These are phyloP conservation scores for Chlorella variabilis DNA, from an alignment of 163 green algal genomes.

Conservation along the genomic window DNA sequence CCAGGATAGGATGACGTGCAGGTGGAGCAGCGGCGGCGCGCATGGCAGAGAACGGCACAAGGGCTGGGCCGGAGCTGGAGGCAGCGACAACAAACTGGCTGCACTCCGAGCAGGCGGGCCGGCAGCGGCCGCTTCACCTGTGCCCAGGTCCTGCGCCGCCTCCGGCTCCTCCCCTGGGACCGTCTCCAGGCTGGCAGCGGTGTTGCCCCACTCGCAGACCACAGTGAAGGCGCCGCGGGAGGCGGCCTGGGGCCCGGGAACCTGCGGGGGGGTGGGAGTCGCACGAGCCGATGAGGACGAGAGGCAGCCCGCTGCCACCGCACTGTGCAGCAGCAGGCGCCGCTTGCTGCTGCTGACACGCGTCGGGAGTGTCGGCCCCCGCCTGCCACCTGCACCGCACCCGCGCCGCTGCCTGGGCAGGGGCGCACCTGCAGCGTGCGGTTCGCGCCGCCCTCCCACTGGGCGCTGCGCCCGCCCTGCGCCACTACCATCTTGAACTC, in stretches of 20 bases:
- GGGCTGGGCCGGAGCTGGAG: no score
- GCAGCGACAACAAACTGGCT: background rate
- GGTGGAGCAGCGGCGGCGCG: no score
- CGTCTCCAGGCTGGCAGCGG: conserved; percentile 4
- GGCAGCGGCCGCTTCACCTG: no score
- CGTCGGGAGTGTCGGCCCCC: no score
- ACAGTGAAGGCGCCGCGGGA: background rate
- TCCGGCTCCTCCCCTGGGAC: background rate
- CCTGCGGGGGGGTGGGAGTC: background rate
- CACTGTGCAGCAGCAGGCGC: no score
- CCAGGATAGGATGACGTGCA: no score
- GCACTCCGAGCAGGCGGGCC: background rate
- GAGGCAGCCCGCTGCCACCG: no score
- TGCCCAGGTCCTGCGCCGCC: background rate
- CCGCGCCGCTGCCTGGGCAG: no score
- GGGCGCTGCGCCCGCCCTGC: background rate
- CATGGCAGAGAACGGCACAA: no score
- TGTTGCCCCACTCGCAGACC: conserved; percentile 32
- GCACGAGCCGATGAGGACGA: no score
- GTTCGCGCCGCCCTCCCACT: conserved; percentile 40
- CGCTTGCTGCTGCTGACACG: no score
- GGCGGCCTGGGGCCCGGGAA: background rate
- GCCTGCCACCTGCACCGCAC: no score
- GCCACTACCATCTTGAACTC: conserved; percentile 41
- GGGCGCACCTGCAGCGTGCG: conserved; percentile 21